Base-by-base conservation (phyloP, 192 early-diverging fungal genomes). In the Geranomyces variabilis region DNA sequence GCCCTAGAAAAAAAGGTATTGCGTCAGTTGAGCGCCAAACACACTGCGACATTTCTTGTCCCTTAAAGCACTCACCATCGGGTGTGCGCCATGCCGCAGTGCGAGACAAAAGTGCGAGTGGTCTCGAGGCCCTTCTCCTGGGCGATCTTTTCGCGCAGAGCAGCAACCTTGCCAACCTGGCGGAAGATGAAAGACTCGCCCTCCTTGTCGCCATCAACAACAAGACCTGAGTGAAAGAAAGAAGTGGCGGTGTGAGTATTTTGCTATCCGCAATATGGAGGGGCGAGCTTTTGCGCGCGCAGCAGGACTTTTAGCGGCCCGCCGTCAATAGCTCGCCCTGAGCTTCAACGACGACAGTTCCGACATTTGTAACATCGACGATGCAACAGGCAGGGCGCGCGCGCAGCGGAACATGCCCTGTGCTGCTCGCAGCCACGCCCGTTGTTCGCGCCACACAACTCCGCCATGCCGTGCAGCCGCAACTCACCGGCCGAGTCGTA, bases 141-240 rank as follows among this genome's bases (percentile, higher is more conserved):
- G 17, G 81, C 74, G 62, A 88, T 85, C 67, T 85, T 87, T 28
- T 75, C 66, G 21, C 75, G 67, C 43, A 88, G 76, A 33, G 80
- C 82, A 21, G 60, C 75, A 22, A 88, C 86, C 71, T 87, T 87
- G 48, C 84, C 81, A 34, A 88, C 84, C 63, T 84, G 70, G 45
- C 79, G 80, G 74, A 75, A 82, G 63, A 87, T 63, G 60, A 81
- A 70, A 0, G 75, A 55, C 45, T 82, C 77, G 6, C 48, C 73
- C 44, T 96, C 94, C 49, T 93, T 48, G 93, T 81, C 83, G 80
- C 92, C 80, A 61, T 87, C 77, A 14, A 85, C 75, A 44, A 71
- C 79, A 22, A 85, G 46, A 64, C 70, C 70, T 72, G 46, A 53
- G 51, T 3, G 24, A 53, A 53, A 9, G 24, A 17, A n/a, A 46